Conservation (phyloP, 176 grass and related monocot species). For the Phragmites australis region DNA sequence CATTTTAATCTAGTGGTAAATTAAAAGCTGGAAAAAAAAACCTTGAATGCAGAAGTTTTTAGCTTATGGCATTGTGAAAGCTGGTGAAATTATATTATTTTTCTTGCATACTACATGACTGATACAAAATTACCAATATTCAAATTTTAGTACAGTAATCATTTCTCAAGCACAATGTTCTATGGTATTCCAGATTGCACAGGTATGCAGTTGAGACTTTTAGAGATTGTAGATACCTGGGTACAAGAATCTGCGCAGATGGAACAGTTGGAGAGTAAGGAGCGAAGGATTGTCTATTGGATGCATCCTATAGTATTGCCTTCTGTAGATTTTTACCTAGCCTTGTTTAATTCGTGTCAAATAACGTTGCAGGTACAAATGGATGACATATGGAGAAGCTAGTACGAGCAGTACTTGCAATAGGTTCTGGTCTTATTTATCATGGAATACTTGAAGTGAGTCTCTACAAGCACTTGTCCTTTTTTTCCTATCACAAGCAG, state of each 20-base stretch:
- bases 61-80: background rate
- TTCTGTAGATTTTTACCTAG: slow-evolving; percentile 24
- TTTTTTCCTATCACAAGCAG: slow-evolving; percentile 15
- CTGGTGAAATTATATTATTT: background rate
- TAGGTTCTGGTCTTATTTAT: slow-evolving; percentile 85
- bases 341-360: slow-evolving; percentile 1
- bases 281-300: slow-evolving; percentile 26
- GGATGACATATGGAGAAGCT: slow-evolving; percentile 97
- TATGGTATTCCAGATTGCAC: slow-evolving; percentile 19
- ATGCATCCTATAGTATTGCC: background rate
- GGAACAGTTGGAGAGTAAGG: slow-evolving; percentile 95
- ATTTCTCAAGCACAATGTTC: slow-evolving; percentile 1
- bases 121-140: slow-evolving; percentile 3
- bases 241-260: slow-evolving; percentile 73
- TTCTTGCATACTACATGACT: background rate
- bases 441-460: slow-evolving; percentile 81
- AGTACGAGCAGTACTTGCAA: slow-evolving; percentile 59
- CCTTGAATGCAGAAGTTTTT: background rate
- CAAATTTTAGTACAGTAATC: background rate
- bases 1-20: background rate
- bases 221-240: slow-evolving; percentile 82
- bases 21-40: background rate
- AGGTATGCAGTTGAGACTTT: slow-evolving; percentile 88
- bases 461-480: slow-evolving; percentile 7
- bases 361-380: slow-evolving; percentile 70